A percentile compares a stretch with the other conserved stretches of the same genome.
These are phyloP conservation scores for Jamesozyma gamospora DNA, from an alignment of 805 yeast species.

Conservation along the genomic window DNA sequence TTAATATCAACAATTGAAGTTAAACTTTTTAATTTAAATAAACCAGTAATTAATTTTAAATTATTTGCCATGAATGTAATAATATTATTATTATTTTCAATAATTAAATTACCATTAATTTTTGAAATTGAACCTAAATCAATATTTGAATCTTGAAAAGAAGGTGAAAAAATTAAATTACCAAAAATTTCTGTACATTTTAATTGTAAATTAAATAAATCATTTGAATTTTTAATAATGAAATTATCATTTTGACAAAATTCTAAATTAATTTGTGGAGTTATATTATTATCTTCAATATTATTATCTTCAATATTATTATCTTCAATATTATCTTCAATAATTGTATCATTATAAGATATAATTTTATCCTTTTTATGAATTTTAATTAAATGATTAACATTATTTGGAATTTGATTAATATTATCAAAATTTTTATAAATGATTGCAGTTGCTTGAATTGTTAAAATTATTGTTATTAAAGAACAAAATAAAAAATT, in stretches of 20 bases:
- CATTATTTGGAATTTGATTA: background rate
- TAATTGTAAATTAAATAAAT: constrained; percentile 31
- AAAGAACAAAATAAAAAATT: no score
- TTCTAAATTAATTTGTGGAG: background rate
- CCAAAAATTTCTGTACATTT: constrained; percentile 49
- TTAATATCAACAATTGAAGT: constrained; percentile 54
- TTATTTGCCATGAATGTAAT: constrained; percentile 48
- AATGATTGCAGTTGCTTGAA: no score
- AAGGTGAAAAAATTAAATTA: constrained; percentile 34
- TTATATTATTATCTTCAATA: background rate
- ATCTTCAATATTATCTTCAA: background rate
- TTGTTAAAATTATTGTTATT: no score
- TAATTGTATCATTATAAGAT: background rate
- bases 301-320: background rate
- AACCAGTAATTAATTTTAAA: constrained; percentile 39
- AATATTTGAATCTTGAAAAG: constrained; percentile 40
- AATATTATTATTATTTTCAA: constrained; percentile 44
- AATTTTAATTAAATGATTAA: background rate
- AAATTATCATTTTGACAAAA: constrained; percentile 28
- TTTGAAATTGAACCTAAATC: constrained; percentile 34
- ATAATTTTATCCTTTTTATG: background rate
- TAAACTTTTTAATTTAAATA: constrained; percentile 43
- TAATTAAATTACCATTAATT: constrained; percentile 47
- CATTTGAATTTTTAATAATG: constrained; percentile 29
- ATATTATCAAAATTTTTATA: no score